A percentile compares a stretch with the other conserved stretches of the same genome.
These are phyloP conservation scores for Kwoniella europaea DNA, from an alignment of 768 basidiomycete genomes.

Conservation along the genomic window DNA sequence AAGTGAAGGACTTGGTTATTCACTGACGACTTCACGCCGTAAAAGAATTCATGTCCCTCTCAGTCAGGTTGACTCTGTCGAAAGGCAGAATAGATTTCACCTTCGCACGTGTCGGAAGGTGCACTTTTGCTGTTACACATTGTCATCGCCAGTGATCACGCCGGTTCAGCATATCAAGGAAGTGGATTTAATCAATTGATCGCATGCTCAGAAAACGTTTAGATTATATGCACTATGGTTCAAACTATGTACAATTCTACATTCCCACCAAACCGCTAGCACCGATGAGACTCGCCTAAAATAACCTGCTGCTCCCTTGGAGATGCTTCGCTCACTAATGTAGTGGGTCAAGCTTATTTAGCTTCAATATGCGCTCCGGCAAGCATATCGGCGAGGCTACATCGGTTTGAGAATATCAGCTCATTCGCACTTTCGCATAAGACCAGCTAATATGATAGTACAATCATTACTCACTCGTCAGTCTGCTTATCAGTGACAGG, in stretches of 20 bases:
- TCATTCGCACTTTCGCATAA: neutral
- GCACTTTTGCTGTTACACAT: too few relatives aligned
- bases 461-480: conserved; percentile 43
- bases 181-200: neutral
- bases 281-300: too few relatives aligned
- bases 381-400: conserved; percentile 51
- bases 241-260: neutral
- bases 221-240: neutral
- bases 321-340: too few relatives aligned
- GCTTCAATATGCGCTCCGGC: conserved; percentile 39
- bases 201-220: neutral
- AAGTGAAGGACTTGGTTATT: too few relatives aligned
- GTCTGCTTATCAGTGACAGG: conserved; percentile 42
- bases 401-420: conserved; percentile 16
- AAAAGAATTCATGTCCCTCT: too few relatives aligned
- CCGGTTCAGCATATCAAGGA: neutral
- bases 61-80: too few relatives aligned
- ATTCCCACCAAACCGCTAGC: neutral
- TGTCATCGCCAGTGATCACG: too few relatives aligned
- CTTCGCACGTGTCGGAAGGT: too few relatives aligned
- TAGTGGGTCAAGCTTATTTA: conserved; percentile 13
- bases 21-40: too few relatives aligned
- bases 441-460: neutral
- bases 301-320: too few relatives aligned
- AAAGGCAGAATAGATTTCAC: too few relatives aligned